Base-by-base conservation (phyloP, 495 filamentous ascomycete genomes). In the Xylaria acuta region DNA sequence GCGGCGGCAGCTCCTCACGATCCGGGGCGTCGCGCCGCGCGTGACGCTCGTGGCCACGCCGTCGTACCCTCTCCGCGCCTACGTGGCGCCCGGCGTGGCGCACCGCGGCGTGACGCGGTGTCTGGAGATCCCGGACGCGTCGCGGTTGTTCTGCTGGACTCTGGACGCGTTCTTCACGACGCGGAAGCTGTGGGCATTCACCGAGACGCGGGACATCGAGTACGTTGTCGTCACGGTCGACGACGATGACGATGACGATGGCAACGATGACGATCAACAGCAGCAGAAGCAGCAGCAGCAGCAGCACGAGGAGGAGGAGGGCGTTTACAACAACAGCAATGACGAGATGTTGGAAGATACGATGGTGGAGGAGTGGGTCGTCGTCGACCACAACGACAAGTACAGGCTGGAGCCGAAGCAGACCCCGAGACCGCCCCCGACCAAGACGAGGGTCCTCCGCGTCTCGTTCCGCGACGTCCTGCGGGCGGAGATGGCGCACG, bases 51-150 rank as follows among this genome's bases (percentile, higher is more conserved):
- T n/a, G 2, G 7, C 3, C 3, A 63, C 68, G 2, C 56, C 68
- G 5, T 70, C 68, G 12, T 70, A 70, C 36, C 68, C 68, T 5
- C 2, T 53, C 0, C 56, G 45, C 4, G 1, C 5, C 7, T 8
- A 3, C 1, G 40, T 67, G 6, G 4, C 27, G 11, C 0, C 4
- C 38, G 60, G 7, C 38, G 18, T 64, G 1, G 40, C 1, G 8
- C n/a, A 7, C n/a, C 22, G 60, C 22, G 62, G 62, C 5, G 40
- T 51, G 14, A 51, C 45, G 45, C 64, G 64, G 9, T 66, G 64
- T 51, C 64, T 66, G 2, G 34, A 12, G 9, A 30, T 67, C 14
- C n/a, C 18, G 18, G 1, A 2, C 60, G 38, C 1, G 20, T 1
- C 12, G n/a, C n/a, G n/a, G n/a, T n/a, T n/a, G 4, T 2, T 47